Base-by-base conservation (phyloP, 768 basidiomycete species). In the Suillus subaureus region DNA sequence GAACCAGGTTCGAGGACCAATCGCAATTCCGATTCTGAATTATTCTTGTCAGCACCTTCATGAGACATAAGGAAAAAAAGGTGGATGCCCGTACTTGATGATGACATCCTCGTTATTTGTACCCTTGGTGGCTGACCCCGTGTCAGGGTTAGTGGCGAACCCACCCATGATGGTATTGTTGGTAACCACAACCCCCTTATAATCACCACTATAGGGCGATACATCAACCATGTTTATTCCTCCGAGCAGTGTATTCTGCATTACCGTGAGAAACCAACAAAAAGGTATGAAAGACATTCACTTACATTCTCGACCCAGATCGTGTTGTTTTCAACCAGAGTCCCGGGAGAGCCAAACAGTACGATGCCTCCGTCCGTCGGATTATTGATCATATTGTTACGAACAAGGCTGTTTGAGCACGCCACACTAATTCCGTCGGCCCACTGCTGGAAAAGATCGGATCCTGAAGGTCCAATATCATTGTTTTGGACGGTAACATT, bases 331-430 rank as follows among this genome's bases (percentile, higher is more conserved):
- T 89, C 85, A 18, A 93, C 86, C 62, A 85, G 80, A 4, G 86
- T 87, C 0, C 91, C 92, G 7, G 91, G 90, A 4, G 90, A 78
- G 26, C 91, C 92, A 69, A 94, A 93, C 0, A 94, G 67, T 0
- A 92, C 90, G 55, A 93, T 91, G 7, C 88, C 92, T 9, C 92
- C 92, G 69, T 93, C 92, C 1, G 92, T 93, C 11, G 92, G 83
- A 63, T 86, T 87, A 68, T 86, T 81, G 55, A 94, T 78, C 80
- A 87, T 82, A 75, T 93, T 94, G 67, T 89, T 87, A 67, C 82
- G 84, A 39, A 93, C 80, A 43, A 85, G 66, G 66, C 84, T 82
- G 72, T 88, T 86, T 67, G 75, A 78, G 73, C 92, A 94, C 67
- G 86, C 86, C 61, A 93, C 74, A 69, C 90, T 92, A 70, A 94